These are phyloP conservation scores for Ascomycota sp. DNA, from an alignment of 2,329 filamentous ascomycete genomes.

Conservation along the genomic window DNA sequence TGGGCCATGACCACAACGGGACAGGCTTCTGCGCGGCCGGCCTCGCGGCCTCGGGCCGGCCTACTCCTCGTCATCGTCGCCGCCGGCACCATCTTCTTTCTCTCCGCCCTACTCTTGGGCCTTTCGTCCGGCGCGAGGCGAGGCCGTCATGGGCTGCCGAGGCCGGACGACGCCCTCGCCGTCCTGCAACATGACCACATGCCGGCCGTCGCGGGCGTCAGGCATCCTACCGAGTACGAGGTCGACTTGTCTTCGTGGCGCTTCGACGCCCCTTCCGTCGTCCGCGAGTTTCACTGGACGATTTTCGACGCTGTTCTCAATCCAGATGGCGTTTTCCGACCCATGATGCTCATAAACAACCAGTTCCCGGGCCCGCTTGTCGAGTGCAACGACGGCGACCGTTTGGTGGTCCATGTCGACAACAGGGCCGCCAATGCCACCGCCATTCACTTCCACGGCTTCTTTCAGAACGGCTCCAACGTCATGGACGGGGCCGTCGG, in stretches of 20 bases:
- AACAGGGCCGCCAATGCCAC: slow-evolving; percentile 48
- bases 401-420: slow-evolving; percentile 44
- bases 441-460: slow-evolving; percentile 56
- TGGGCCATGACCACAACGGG: too few species aligned
- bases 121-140: neutral
- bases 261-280: slow-evolving; percentile 23
- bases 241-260: slow-evolving; percentile 34
- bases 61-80: neutral
- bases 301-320: slow-evolving; percentile 36
- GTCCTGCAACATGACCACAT: slow-evolving; percentile 8
- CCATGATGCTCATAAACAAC: slow-evolving; percentile 52
- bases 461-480: slow-evolving; percentile 58
- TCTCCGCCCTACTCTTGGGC: neutral
- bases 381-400: slow-evolving; percentile 54
- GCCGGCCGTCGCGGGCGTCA: slow-evolving; percentile 7
- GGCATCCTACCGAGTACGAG: slow-evolving; percentile 28
- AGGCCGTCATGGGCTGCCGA: neutral
- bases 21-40: too few species aligned
- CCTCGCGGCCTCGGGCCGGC: too few species aligned
- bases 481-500: slow-evolving; percentile 53
- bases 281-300: slow-evolving; percentile 38
- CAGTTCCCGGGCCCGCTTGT: slow-evolving; percentile 56
- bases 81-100: neutral
- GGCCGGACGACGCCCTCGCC: neutral
- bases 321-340: slow-evolving; percentile 36